Conservation (phyloP, 352 stramenopile species). For the Phytophthora aleatoria region DNA sequence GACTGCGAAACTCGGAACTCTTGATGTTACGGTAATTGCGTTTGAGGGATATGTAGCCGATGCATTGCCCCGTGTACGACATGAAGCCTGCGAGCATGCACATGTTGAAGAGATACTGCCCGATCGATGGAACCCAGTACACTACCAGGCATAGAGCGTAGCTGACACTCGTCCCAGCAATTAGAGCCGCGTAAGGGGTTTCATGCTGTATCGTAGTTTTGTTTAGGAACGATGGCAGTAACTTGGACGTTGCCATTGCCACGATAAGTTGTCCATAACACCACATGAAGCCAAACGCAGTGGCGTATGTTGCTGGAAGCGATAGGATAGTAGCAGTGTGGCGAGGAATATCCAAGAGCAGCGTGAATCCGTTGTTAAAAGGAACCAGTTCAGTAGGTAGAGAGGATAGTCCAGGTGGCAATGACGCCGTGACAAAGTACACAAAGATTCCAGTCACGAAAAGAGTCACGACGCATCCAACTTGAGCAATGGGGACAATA, state of each 20-base stretch:
- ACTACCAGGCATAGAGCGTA: conserved; percentile 43
- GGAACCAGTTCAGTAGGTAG: conserved; percentile 34
- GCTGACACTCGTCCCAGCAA: conserved; percentile 30
- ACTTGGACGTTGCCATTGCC: conserved; percentile 48
- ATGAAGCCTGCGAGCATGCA: conserved; percentile 44
- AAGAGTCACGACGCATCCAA: conserved; percentile 46
- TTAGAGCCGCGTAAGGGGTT: conserved; percentile 31
- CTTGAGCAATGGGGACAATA: conserved; percentile 45
- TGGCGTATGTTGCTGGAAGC: conserved; percentile 55
- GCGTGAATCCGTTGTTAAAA: conserved; percentile 42
- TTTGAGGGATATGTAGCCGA: conserved; percentile 53
- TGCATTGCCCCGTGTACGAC: conserved; percentile 47
- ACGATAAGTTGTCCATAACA: conserved; percentile 59
- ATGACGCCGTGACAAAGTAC: conserved; percentile 38
- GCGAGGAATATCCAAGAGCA: conserved; percentile 29
- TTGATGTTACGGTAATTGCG: conserved; percentile 50
- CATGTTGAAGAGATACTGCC: conserved; percentile 38
- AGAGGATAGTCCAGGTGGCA: conserved; percentile 32
- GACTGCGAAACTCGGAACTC: conserved; percentile 45
- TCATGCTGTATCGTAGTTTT: conserved; percentile 20
- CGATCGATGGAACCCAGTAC: conserved; percentile 31
- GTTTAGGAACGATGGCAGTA: conserved; percentile 40
- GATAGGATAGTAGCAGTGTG: conserved; percentile 40
- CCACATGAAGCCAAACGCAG: conserved; percentile 60
- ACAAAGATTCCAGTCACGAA: conserved; percentile 44